Evolutionary conservation across 306 rosid genomes (phyloP).

Genomic region (Canavalia gladiata): DNA sequence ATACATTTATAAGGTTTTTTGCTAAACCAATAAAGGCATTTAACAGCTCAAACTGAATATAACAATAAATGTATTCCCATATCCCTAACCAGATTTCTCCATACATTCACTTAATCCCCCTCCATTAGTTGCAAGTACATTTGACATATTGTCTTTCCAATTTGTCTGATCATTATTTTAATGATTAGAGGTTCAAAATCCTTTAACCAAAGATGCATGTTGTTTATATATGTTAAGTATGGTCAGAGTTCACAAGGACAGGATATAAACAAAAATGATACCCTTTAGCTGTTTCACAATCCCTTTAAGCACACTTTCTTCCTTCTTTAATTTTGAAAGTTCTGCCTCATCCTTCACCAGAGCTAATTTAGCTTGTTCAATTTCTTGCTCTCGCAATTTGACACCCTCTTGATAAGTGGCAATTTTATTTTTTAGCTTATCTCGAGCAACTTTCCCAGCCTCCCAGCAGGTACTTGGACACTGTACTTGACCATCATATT

Average conservation of each 20-base stretch:
- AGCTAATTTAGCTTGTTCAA: constrained; percentile 74
- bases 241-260: constrained; percentile 30
- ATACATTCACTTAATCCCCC: constrained; percentile 27
- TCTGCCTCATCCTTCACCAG: constrained; percentile 75
- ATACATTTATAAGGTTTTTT: constrained; percentile 13
- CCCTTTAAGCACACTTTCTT: constrained; percentile 77
- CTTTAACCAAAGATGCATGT: constrained; percentile 26
- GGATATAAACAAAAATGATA: constrained; percentile 48
- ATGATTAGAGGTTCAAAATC: background rate
- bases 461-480: constrained; percentile 99
- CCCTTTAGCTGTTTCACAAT: constrained; percentile 90
- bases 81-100: constrained; percentile 27
- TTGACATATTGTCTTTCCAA: constrained; percentile 3
- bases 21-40: constrained; percentile 22
- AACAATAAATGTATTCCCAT: background rate
- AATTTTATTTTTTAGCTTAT: constrained; percentile 78
- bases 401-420: constrained; percentile 82
- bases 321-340: constrained; percentile 73
- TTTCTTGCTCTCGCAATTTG: constrained; percentile 65
- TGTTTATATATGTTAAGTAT: constrained; percentile 11
- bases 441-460: constrained; percentile 92
- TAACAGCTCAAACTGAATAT: constrained; percentile 29
- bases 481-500: constrained; percentile 74
- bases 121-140: constrained; percentile 20
- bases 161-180: constrained; percentile 32